Evolutionary conservation across 2,329 filamentous ascomycete genomes (phyloP).

Genomic region (Neofusicoccum kwambonambiense): DNA sequence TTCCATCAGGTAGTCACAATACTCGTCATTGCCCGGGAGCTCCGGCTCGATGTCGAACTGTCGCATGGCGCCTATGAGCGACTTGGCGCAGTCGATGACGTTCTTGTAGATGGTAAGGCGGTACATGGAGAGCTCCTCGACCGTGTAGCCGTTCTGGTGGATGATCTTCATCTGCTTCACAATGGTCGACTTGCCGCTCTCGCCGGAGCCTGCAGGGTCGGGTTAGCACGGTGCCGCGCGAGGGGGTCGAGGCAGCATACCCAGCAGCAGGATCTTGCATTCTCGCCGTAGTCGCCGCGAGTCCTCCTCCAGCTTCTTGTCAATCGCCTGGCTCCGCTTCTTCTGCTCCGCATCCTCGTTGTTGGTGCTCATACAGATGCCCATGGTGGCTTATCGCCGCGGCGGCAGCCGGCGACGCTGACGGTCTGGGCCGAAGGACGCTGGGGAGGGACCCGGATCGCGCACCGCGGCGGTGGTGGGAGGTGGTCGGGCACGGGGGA

Average conservation of each 20-base stretch:
- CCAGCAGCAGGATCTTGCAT: conserved; percentile 96
- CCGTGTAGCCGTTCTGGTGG: conserved; percentile 94
- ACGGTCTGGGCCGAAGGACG: conserved; percentile 6
- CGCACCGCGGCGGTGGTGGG: neutral
- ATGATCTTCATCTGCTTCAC: conserved; percentile 99
- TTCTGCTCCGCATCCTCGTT: conserved; percentile 88
- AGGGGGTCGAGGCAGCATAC: conserved; percentile 50
- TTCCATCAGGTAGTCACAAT: conserved; percentile 76
- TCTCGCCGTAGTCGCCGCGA: conserved; percentile 88
- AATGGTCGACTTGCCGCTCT: conserved; percentile 98
- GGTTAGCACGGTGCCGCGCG: conserved; percentile 29
- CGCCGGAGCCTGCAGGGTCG: conserved; percentile 73
- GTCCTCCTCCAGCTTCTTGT: conserved; percentile 90
- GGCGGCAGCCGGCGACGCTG: conserved; percentile 16
- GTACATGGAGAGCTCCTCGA: conserved; percentile 91
- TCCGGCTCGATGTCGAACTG: conserved; percentile 85
- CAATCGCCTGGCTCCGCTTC: conserved; percentile 95
- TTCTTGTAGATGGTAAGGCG: conserved; percentile 98
- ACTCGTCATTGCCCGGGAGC: conserved; percentile 67
- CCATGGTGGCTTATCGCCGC: conserved; percentile 62
- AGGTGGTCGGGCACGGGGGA: neutral
- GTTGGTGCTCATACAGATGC: conserved; percentile 85
- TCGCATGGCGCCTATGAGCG: conserved; percentile 85
- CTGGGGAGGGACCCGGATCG: neutral
- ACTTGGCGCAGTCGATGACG: conserved; percentile 92